Conservation (phyloP, 495 filamentous ascomycete genomes). For the Choiromyces venosus region DNA sequence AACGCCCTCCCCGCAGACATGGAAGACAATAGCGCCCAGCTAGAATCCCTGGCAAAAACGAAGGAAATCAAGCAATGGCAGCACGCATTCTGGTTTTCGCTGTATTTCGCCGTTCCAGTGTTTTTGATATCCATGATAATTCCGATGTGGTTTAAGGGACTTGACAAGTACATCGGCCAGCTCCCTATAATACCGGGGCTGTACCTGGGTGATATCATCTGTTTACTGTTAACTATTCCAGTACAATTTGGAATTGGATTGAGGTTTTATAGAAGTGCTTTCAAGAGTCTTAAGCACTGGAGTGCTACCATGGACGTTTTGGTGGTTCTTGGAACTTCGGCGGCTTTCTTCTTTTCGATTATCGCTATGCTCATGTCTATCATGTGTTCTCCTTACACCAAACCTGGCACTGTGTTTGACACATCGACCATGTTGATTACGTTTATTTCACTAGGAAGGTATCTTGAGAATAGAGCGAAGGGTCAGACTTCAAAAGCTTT, state of each 20-base stretch:
- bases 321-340: conserved; percentile 86
- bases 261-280: conserved; percentile 88
- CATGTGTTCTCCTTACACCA: conserved; percentile 59
- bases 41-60: conserved; percentile 92
- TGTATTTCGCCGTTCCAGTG: conserved; percentile 81
- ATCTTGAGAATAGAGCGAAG: conserved; percentile 91
- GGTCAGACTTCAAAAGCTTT: conserved; percentile 94
- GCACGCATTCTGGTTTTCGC: conserved; percentile 65
- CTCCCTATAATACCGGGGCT: conserved; percentile 62
- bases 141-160: conserved; percentile 63
- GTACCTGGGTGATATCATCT: conserved; percentile 80
- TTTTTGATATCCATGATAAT: conserved; percentile 89
- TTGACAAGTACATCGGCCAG: conserved; percentile 47
- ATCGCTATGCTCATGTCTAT: conserved; percentile 82
- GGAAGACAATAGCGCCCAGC: conserved; percentile 93
- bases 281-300: conserved; percentile 77
- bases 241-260: conserved; percentile 95
- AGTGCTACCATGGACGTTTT: conserved; percentile 97
- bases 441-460: conserved; percentile 87
- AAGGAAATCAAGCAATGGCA: conserved; percentile 93
- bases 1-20: conserved; percentile 85
- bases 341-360: conserved; percentile 96
- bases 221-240: conserved; percentile 75
- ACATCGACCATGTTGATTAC: conserved; percentile 99
- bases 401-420: conserved; percentile 86